Base-by-base conservation (phyloP, 202 grass and related monocot genomes). In the Schoenoplectus triqueter region DNA sequence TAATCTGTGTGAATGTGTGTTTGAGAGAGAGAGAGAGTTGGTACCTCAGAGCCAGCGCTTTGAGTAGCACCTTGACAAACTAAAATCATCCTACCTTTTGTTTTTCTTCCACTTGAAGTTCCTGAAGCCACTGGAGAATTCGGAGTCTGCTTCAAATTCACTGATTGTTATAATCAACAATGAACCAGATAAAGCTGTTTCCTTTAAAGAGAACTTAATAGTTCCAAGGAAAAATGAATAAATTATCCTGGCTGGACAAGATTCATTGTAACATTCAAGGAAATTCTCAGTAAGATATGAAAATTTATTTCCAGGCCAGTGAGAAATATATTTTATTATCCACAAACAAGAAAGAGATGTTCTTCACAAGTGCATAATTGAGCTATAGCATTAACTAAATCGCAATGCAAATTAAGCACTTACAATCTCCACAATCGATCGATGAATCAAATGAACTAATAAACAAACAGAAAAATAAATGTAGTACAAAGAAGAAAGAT, bases 31-130 rank as follows among this genome's bases (percentile, higher is more conserved):
- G 6, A 42, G 66, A 83, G 76, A 82, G 22, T 74, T 49, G 54
- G 46, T 87, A 99, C 96, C 89, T 91, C 87, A 1, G 89, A 49
- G 72, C 85, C 91, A 82, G 79, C 15, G 88, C 55, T 91, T 76
- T 90, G 90, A 44, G 90, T 99, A 41, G 84, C 60, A 55, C 93
- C 91, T 88, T 95, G 91, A 76, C 90, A 95, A 54, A 90, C 96
- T 65, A 99, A 69, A 90, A 95, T 86, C 40, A 99, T 91, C 82
- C 88, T 88, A 56, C 73, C 95, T 64, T 79, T 85, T 4, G 90
- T 44, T 86, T 94, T 99, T 80, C 93, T 88, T 92, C 91, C 96
- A 42, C n/a, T 88, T 78, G 90, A 92, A 73, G 64, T 85, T 60
- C 86, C 90, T 0, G 70, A 31, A 80, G 90, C 90, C 69, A 92